These are phyloP conservation scores for Pestalotiopsis sp. DNA, from an alignment of 2,329 filamentous ascomycete species.

Conservation along the genomic window DNA sequence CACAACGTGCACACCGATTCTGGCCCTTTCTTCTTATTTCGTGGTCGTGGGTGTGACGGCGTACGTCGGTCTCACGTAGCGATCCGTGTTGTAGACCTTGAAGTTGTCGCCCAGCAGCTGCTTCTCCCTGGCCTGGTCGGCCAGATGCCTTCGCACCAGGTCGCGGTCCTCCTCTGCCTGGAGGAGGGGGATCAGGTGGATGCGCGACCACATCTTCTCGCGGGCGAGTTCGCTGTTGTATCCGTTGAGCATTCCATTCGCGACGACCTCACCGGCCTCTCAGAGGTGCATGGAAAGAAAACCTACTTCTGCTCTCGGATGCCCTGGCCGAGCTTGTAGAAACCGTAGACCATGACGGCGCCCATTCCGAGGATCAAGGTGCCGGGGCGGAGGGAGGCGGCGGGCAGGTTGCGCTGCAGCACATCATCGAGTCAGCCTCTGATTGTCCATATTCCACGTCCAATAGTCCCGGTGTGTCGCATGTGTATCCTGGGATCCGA, in stretches of 20 bases:
- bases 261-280: no score
- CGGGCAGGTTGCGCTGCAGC: constrained; percentile 82
- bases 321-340: constrained; percentile 81
- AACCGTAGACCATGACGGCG: constrained; percentile 83
- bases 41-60: constrained; percentile 67
- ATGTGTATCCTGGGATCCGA: no score
- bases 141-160: constrained; percentile 82
- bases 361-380: constrained; percentile 77
- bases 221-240: constrained; percentile 78
- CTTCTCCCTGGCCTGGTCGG: constrained; percentile 88
- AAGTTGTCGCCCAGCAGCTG: constrained; percentile 82
- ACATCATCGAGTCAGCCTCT: background rate
- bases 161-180: constrained; percentile 98
- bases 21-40: background rate
- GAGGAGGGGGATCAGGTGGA: constrained; percentile 89
- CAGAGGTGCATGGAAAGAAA: background rate
- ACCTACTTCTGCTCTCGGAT: constrained; percentile 90
- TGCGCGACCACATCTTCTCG: constrained; percentile 98
- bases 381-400: constrained; percentile 84
- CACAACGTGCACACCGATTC: background rate
- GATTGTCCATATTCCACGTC: background rate
- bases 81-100: constrained; percentile 85
- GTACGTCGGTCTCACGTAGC: constrained; percentile 82
- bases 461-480: background rate
- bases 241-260: background rate